Evolutionary conservation across 805 yeast species (phyloP).

Genomic region (Candida suzukii): DNA sequence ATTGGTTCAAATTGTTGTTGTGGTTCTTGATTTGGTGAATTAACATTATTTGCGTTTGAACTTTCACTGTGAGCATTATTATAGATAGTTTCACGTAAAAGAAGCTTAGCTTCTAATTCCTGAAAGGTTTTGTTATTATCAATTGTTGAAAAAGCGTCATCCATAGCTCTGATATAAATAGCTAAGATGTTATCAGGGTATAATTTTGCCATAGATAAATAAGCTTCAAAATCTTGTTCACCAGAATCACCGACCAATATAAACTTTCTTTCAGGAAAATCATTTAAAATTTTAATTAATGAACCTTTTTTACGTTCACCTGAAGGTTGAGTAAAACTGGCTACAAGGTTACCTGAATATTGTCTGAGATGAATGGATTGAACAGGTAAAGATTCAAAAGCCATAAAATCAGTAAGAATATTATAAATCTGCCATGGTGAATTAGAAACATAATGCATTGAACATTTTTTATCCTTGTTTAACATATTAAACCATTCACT

Average conservation of each 20-base stretch:
- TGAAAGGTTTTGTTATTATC: slow-evolving; percentile 28
- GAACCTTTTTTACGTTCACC: slow-evolving; percentile 70
- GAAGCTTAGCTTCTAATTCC: slow-evolving; percentile 13
- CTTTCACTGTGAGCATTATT: neutral
- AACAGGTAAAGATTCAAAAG: slow-evolving; percentile 50
- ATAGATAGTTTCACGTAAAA: slow-evolving; percentile 3
- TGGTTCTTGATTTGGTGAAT: too few species aligned
- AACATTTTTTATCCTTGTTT: slow-evolving; percentile 31
- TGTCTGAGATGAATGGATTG: slow-evolving; percentile 87
- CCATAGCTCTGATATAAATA: slow-evolving; percentile 76
- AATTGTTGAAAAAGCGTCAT: slow-evolving; percentile 54
- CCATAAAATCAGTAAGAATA: slow-evolving; percentile 50
- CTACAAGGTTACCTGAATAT: slow-evolving; percentile 74
- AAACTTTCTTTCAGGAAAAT: slow-evolving; percentile 73
- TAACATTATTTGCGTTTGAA: too few species aligned
- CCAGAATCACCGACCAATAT: slow-evolving; percentile 93
- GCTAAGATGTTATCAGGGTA: slow-evolving; percentile 63
- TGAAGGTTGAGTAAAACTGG: slow-evolving; percentile 82
- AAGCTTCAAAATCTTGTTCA: slow-evolving; percentile 91
- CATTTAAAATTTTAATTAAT: slow-evolving; percentile 53
- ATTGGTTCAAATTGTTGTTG: neutral
- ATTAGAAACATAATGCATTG: slow-evolving; percentile 89
- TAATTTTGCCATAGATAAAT: slow-evolving; percentile 55
- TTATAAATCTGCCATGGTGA: slow-evolving; percentile 87
- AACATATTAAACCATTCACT: slow-evolving; percentile 64